These are phyloP conservation scores for Micromonas commoda DNA, from an alignment of 139 green algal species.

Conservation along the genomic window DNA sequence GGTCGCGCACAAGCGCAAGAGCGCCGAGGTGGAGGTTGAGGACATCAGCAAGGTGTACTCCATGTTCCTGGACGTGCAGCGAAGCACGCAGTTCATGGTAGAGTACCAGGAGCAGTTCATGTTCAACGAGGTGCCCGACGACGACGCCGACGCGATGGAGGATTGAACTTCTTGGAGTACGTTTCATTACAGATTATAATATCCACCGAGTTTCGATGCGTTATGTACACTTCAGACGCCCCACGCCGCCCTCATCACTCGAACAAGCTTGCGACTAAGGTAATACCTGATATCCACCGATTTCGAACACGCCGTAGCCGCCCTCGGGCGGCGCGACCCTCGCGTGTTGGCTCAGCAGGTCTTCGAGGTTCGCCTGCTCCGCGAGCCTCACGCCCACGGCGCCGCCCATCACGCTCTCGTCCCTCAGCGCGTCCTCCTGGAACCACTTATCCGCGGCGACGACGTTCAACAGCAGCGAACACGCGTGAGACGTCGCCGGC, in stretches of 20 bases:
- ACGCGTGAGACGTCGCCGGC: neutral
- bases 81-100: constrained; percentile 78
- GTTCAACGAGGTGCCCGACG: constrained; percentile 85
- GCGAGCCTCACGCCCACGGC: neutral
- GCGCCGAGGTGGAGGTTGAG: constrained; percentile 78
- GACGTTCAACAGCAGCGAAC: neutral
- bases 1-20: constrained; percentile 73
- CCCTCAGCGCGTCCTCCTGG: neutral
- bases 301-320: too few species aligned
- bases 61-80: constrained; percentile 94
- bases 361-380: neutral
- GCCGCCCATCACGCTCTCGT: neutral
- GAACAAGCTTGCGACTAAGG: neutral
- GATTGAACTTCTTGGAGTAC: too few species aligned
- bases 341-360: neutral
- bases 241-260: too few species aligned
- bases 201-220: neutral
- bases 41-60: constrained; percentile 88
- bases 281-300: too few species aligned
- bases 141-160: constrained; percentile 9
- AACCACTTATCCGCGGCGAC: neutral
- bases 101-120: constrained; percentile 98
- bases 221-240: too few species aligned
- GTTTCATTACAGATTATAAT: too few species aligned
- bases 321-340: too few species aligned